Evolutionary conservation across 148 eudicot species (phyloP).

Genomic region (Cornus florida): DNA sequence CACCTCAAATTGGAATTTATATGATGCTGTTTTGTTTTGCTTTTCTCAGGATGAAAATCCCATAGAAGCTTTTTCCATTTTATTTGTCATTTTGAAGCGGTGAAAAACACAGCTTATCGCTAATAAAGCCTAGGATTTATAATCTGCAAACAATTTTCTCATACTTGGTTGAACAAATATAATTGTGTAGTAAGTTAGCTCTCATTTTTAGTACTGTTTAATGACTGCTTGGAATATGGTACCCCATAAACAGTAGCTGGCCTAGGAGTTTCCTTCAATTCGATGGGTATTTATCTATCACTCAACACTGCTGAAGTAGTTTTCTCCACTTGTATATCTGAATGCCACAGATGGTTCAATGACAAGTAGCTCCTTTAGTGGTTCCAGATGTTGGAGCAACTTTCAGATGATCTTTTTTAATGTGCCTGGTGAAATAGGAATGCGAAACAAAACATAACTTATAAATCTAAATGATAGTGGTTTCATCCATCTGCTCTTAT

Average conservation of each 20-base stretch:
- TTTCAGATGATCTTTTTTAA: background rate
- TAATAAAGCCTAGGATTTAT: background rate
- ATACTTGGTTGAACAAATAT: background rate
- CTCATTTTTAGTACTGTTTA: background rate
- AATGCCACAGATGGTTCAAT: background rate
- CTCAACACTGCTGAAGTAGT: background rate
- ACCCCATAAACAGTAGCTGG: background rate
- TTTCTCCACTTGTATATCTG: background rate
- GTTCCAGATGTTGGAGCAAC: background rate
- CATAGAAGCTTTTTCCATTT: background rate
- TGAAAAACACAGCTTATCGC: background rate
- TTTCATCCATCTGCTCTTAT: background rate
- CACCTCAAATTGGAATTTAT: background rate
- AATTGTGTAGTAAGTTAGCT: background rate
- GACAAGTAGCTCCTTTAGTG: background rate
- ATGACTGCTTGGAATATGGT: background rate
- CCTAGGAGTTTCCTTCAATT: background rate
- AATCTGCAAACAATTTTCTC: slow-evolving; percentile 4
- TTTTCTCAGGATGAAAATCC: background rate
- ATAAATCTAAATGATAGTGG: background rate
- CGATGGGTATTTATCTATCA: background rate
- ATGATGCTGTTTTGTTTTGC: background rate
- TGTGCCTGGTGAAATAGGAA: background rate
- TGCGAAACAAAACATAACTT: background rate
- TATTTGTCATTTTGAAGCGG: slow-evolving; percentile 4